A percentile compares a stretch with the other conserved stretches of the same genome.
phyloP scores from a whole-genome alignment of 768 basidiomycete species.

The Pleurotus citrinopileatus region DNA sequence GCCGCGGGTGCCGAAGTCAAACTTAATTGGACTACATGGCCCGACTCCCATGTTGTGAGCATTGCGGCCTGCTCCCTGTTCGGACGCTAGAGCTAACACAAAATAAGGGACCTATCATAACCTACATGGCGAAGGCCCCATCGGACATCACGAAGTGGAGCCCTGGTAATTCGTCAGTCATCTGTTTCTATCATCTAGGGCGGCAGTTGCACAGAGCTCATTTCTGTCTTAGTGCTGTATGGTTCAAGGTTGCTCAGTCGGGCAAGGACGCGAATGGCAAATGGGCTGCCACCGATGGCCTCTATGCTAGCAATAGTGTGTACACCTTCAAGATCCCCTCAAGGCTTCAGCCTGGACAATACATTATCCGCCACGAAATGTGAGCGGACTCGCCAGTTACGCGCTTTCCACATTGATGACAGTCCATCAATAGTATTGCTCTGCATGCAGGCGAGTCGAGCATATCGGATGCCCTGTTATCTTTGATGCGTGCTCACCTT shows the following conservation, averaged over 20 bases:
- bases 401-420: not conserved
- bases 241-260: conserved; percentile 47
- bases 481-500: not conserved
- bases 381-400: conserved; percentile 16
- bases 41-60: conserved; percentile 28
- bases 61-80: not conserved
- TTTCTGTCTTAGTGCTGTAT: conserved; percentile 32
- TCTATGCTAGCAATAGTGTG: conserved; percentile 33
- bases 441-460: conserved; percentile 29
- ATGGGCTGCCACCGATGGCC: conserved; percentile 41
- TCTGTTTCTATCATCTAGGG: not conserved
- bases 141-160: conserved; percentile 40
- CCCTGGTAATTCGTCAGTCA: conserved; percentile 34
- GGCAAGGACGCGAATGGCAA: conserved; percentile 41
- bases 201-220: not conserved
- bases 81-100: not conserved
- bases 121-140: conserved; percentile 45
- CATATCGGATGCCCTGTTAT: not conserved
- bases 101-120: conserved; percentile 39
- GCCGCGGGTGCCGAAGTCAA: conserved; percentile 35
- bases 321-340: conserved; percentile 46
- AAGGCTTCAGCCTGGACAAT: conserved; percentile 43
- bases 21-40: conserved; percentile 42
- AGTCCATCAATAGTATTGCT: conserved; percentile 28
- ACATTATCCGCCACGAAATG: conserved; percentile 48